Conservation (phyloP, 2,329 filamentous ascomycete genomes). For the Huntiella abstrusa region DNA sequence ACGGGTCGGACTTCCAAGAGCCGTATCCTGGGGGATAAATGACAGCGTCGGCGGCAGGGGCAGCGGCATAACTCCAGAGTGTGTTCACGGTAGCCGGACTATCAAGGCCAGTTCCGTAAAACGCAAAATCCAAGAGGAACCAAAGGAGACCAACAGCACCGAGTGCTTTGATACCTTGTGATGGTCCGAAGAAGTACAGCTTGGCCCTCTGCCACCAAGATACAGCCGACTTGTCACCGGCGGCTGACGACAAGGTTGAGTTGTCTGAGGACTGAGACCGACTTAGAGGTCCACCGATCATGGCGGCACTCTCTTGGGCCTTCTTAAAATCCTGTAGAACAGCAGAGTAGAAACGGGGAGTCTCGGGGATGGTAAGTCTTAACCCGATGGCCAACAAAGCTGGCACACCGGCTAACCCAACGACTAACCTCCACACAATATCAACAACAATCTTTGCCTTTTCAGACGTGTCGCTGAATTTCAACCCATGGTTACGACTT, state of each 20-base stretch:
- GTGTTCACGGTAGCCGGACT: conserved; percentile 21
- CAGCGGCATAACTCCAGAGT: conserved; percentile 16
- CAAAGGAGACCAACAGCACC: conserved; percentile 27
- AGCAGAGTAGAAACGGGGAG: conserved; percentile 20
- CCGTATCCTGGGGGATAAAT: conserved; percentile 1
- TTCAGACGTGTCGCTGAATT: conserved; percentile 5
- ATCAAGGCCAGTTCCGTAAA: conserved; percentile 33
- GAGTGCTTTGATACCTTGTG: conserved; percentile 19
- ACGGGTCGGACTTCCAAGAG: conserved; percentile 13
- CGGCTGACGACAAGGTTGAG: conserved; percentile 3
- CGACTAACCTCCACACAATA: conserved; percentile 29
- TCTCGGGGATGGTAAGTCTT: conserved; percentile 31
- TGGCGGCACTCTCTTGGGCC: conserved; percentile 12
- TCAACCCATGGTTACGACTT: conserved; percentile 5
- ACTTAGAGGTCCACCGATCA: conserved; percentile 6
- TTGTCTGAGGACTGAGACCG: conserved; percentile 7
- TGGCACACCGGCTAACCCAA: conserved; percentile 28
- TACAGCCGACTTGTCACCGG: neutral
- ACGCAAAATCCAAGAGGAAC: conserved; percentile 35
- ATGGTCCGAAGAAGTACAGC: conserved; percentile 11
- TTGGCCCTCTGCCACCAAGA: conserved; percentile 8
- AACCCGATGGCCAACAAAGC: conserved; percentile 27
- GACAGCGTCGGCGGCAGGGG: conserved; percentile 3
- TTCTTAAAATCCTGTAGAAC: conserved; percentile 13
- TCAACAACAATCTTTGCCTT: conserved; percentile 20